phyloP scores from a whole-genome alignment of 179 eudicot species.

The Drosera spatulata region DNA sequence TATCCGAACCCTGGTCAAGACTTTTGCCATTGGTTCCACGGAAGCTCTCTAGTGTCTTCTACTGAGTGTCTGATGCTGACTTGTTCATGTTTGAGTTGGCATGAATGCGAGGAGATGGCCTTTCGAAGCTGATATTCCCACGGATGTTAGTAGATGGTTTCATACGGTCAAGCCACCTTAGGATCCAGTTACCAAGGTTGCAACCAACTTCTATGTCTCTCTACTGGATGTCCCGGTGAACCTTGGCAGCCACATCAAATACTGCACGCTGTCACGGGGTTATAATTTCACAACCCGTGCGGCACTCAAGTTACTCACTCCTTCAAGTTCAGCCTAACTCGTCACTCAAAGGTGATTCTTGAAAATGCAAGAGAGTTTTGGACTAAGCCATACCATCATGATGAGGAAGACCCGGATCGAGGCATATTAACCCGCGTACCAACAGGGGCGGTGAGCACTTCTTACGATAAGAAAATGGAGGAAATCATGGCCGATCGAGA shows the following conservation, averaged over 20 bases:
- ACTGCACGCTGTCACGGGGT: too few species aligned
- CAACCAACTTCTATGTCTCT: conserved; percentile 71
- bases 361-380: too few species aligned
- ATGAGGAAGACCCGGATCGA: too few species aligned
- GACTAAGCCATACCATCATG: too few species aligned
- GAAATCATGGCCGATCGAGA: too few species aligned
- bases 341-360: too few species aligned
- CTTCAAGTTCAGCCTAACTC: too few species aligned
- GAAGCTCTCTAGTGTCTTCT: conserved; percentile 17
- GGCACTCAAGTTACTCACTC: too few species aligned
- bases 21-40: conserved; percentile 16
- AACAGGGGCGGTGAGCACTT: too few species aligned
- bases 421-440: too few species aligned
- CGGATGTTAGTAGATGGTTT: conserved; percentile 82
- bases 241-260: conserved; percentile 54
- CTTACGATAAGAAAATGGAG: too few species aligned
- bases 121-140: conserved; percentile 12
- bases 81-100: conserved; percentile 16
- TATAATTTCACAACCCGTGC: too few species aligned
- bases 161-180: conserved; percentile 53
- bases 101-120: conserved; percentile 17
- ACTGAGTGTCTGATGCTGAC: conserved; percentile 17
- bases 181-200: conserved; percentile 68
- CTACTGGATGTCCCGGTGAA: conserved; percentile 59
- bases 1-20: conserved; percentile 28